Evolutionary conservation across 2,329 filamentous ascomycete species (phyloP), one percentile per base, ranked within the genome.

Genomic region (Epichloe typhina): DNA sequence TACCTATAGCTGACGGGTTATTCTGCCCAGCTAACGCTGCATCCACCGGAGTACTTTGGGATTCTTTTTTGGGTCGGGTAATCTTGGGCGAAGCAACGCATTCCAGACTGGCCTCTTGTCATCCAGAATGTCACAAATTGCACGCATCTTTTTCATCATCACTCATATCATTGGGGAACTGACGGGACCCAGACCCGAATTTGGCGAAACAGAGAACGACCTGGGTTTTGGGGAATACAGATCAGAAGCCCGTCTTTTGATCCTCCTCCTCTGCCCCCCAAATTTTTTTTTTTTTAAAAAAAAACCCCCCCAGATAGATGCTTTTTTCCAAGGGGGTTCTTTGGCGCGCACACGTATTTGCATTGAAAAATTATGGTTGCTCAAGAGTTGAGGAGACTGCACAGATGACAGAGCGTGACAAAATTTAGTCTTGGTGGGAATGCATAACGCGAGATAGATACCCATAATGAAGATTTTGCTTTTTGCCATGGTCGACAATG

Each of bases 361-460:
- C 35, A 33, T 47, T 17, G 17, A 43, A 43, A 37, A 46, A 52
- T 50, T 7, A 21, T 35, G 23, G 23, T 46, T 15, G 47, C 41
- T 13, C 15, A 50, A 26, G 41, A 38, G 31, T 19, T 11, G 44
- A 38, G 15, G 15, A n/a, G 23, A 44, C 23, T 44, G 41, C 13
- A 44, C 21, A 26, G 15, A 33, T 44, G n/a, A 26, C n/a, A 26
- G 19, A 41, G 15, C 9, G 4, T 31, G 26, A 31, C 26, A 9
- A 31, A 31, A 31, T 31, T 31, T 8, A 8, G 15, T 38, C 36
- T n/a, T 38, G 36, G 36, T 38, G 36, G 36, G 12, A 38, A 45
- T 48, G 45, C 48, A 53, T 50, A 35, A 35, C 26, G 54, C 52
- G 52, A 51, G 48, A 51, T 53, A 57, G 53, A 56, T 56, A 57